Conservation (phyloP, 768 basidiomycete genomes). For the Lentinula sp. region DNA sequence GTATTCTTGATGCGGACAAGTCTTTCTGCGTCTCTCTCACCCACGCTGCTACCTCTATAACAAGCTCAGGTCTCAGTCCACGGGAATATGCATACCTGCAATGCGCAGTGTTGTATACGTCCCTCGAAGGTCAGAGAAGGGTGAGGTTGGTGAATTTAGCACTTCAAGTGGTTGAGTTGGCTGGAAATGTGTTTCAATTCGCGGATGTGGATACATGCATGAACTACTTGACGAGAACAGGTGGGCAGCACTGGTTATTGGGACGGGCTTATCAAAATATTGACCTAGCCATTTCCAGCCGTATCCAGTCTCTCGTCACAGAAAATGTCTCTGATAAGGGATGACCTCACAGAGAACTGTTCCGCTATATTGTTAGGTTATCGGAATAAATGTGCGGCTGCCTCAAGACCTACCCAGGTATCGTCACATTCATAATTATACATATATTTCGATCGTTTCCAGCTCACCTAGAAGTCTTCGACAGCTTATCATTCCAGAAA, state of each 20-base stretch:
- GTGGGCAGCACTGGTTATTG: conserved; percentile 37
- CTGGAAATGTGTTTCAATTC: conserved; percentile 87
- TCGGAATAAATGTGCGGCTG: conserved; percentile 79
- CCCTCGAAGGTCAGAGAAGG: conserved; percentile 65
- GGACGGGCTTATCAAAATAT: neutral
- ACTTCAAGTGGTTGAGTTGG: conserved; percentile 71
- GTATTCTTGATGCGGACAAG: conserved; percentile 76
- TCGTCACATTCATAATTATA: conserved; percentile 12
- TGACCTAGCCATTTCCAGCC: conserved; percentile 39
- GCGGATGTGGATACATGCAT: conserved; percentile 88
- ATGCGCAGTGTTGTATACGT: conserved; percentile 85
- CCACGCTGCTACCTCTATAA: conserved; percentile 40
- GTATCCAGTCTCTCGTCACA: conserved; percentile 56
- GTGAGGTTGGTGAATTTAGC: conserved; percentile 87
- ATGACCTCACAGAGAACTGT: conserved; percentile 80
- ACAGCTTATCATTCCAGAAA: conserved; percentile 92
- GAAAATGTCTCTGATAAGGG: conserved; percentile 70
- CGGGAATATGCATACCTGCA: conserved; percentile 77
- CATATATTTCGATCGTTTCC: neutral
- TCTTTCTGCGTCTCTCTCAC: conserved; percentile 70
- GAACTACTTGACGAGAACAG: conserved; percentile 68
- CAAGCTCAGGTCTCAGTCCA: conserved; percentile 46
- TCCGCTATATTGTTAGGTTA: conserved; percentile 81
- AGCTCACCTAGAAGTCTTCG: neutral
- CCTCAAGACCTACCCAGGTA: conserved; percentile 76